A percentile compares a stretch with the other conserved stretches of the same genome.
Conservation (phyloP, 129 eudicot genomes). For the Scalesia atractyloides region DNA sequence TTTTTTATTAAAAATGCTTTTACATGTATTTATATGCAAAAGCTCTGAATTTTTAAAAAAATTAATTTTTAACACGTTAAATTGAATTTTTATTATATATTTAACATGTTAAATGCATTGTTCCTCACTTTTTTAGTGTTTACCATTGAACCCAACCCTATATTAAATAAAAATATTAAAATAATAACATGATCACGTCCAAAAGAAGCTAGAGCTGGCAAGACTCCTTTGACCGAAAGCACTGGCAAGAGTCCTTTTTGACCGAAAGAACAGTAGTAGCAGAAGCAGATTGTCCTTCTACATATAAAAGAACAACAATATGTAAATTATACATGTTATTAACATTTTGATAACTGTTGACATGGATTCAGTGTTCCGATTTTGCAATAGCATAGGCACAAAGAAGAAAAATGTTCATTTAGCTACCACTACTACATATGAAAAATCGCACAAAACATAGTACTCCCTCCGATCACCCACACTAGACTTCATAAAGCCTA, state of each 20-base stretch:
- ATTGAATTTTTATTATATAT: too few relatives aligned
- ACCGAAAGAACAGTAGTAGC: slow-evolving; percentile 40
- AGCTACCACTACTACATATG: neutral
- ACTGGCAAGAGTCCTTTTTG: too few relatives aligned
- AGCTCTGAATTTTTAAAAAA: too few relatives aligned
- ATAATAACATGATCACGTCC: slow-evolving; percentile 49
- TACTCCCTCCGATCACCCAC: neutral
- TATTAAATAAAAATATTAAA: too few relatives aligned
- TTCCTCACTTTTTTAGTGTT: too few relatives aligned
- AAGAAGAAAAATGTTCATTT: neutral
- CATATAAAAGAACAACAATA: slow-evolving; percentile 8
- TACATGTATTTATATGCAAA: too few relatives aligned
- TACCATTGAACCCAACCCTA: too few relatives aligned
- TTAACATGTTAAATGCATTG: too few relatives aligned
- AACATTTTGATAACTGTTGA: neutral
- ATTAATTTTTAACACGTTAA: too few relatives aligned
- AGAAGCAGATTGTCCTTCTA: slow-evolving; percentile 75
- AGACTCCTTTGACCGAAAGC: slow-evolving; percentile 62
- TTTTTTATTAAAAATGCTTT: too few relatives aligned
- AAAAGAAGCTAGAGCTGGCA: slow-evolving; percentile 61
- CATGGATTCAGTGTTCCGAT: neutral
- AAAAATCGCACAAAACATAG: neutral
- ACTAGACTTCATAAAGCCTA: neutral
- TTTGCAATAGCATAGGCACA: neutral
- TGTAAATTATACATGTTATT: neutral